Base-by-base conservation (phyloP, 2,329 filamentous ascomycete species). In the Macroventuria anomochaeta region DNA sequence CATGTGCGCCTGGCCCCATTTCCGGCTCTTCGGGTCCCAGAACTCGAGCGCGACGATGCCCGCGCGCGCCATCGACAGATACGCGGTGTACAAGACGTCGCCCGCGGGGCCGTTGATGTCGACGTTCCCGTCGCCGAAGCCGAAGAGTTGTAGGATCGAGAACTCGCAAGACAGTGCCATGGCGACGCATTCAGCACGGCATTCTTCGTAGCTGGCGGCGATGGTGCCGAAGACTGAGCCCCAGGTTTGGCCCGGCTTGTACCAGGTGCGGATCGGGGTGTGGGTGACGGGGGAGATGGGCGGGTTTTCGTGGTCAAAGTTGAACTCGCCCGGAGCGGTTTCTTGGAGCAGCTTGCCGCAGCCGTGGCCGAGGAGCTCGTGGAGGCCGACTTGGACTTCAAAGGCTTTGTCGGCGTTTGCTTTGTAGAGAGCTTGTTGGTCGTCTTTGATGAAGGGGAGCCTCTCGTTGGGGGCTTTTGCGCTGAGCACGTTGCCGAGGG, bases 221-320 rank as follows among this genome's bases (percentile, higher is more conserved):
- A 96, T 85, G 56, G 89, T 85, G 21, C 93, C 92, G 69, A 97
- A 97, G 0, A 96, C 91, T 5, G 88, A 91, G 50, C 91, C 90
- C 93, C 93, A 97, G 0, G 93, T 97, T 76, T 97, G 91, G 2
- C 92, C 92, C 2, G 91, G 91, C 76, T 95, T 96, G 80, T 97
- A 97, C 87, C 89, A 97, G 1, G 88, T 91, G 2, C 84, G 85
- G 40, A 97, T 81, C 1, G 90, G 89, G 75, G 93, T 88, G 56
- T 85, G 82, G 5, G 86, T 90, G 33, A 97, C 76, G 0, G 93
- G 93, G 67, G 86, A 96, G 44, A 91, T 78, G 0, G 93, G 93
- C 7, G 90, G 92, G 70, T 91, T 90, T 57, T 86, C 79, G 53
- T 86, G 80, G 71, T 97, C 90, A 69, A 97, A 97, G 79, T 97